phyloP scores from a whole-genome alignment of 257 asterid genomes.

The Coffea canephora region DNA sequence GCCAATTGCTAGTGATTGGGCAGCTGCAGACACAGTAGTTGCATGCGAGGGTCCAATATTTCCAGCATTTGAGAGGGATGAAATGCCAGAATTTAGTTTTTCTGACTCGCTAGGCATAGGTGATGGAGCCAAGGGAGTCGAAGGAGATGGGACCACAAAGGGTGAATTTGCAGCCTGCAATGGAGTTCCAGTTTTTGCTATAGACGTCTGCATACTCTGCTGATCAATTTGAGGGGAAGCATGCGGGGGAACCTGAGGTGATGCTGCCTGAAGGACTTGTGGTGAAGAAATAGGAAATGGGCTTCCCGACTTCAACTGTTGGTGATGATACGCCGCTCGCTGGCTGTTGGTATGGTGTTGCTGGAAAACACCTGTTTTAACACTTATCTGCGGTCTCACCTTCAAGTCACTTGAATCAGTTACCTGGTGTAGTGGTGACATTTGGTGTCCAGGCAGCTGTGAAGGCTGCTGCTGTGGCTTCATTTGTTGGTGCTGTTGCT shows the following conservation, averaged over 20 bases:
- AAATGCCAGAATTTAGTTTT: conserved; percentile 57
- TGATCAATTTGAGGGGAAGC: conserved; percentile 88
- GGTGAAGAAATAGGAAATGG: conserved; percentile 57
- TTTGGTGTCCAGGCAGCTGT: conserved; percentile 52
- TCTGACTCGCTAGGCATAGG: conserved; percentile 89
- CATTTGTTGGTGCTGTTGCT: conserved; percentile 45
- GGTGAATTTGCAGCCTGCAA: conserved; percentile 85
- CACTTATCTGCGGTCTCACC: conserved; percentile 79
- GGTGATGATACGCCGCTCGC: conserved; percentile 66
- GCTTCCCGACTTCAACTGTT: conserved; percentile 58
- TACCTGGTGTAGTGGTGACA: conserved; percentile 67
- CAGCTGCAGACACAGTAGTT: conserved; percentile 55
- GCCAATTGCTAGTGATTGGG: conserved; percentile 86
- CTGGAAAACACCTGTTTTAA: conserved; percentile 68
- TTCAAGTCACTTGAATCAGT: conserved; percentile 71
- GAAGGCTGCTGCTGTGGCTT: conserved; percentile 55
- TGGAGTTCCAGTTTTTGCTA: conserved; percentile 75
- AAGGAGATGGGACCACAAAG: conserved; percentile 78
- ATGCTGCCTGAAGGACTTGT: conserved; percentile 67
- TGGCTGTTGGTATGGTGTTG: conserved; percentile 63
- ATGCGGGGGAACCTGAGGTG: conserved; percentile 81
- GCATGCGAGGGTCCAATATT: conserved; percentile 51
- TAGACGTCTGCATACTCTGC: conserved; percentile 59
- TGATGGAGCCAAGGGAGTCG: conserved; percentile 89
- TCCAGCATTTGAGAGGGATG: conserved; percentile 63